Percentiles rank a stretch among this genome's conserved stretches.
phyloP scores from a whole-genome alignment of 2,329 filamentous ascomycete species.

The Aureobasidium leucospermi region DNA sequence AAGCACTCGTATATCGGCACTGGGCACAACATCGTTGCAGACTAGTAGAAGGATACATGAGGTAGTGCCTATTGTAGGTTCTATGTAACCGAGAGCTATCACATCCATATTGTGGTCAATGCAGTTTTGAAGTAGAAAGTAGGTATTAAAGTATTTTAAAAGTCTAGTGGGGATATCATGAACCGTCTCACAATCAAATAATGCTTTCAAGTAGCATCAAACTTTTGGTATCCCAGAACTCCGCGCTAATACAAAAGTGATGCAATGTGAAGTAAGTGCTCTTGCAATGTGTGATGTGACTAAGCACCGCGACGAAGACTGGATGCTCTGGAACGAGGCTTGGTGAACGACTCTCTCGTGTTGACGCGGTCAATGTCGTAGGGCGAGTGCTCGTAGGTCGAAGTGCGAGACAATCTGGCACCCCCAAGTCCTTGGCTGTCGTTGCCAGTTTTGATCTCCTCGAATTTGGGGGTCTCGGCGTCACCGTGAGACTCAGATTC shows the following conservation, averaged over 20 bases:
- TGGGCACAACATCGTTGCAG: too few relatives aligned
- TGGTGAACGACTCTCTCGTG: constrained; percentile 39
- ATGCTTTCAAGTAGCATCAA: background rate
- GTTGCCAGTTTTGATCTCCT: constrained; percentile 30
- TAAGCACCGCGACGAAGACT: constrained; percentile 1
- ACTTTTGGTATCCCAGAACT: constrained; percentile 8
- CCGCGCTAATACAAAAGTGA: background rate
- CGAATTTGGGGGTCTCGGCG: constrained; percentile 25
- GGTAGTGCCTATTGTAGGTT: too few relatives aligned
- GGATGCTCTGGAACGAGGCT: constrained; percentile 12
- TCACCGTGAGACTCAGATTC: constrained; percentile 8
- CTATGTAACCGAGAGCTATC: too few relatives aligned
- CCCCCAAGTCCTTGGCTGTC: constrained; percentile 16
- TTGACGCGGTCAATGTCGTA: constrained; percentile 44
- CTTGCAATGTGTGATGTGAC: background rate
- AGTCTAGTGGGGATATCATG: background rate
- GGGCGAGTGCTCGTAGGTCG: constrained; percentile 35
- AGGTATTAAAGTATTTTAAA: background rate
- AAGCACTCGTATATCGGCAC: too few relatives aligned
- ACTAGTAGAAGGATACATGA: too few relatives aligned
- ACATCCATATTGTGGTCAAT: too few relatives aligned
- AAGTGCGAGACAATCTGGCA: constrained; percentile 17
- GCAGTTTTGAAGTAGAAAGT: background rate
- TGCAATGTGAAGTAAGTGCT: background rate
- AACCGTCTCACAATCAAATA: background rate